phyloP scores from a whole-genome alignment of 148 eudicot species.

The Vaccinium myrtillus region DNA sequence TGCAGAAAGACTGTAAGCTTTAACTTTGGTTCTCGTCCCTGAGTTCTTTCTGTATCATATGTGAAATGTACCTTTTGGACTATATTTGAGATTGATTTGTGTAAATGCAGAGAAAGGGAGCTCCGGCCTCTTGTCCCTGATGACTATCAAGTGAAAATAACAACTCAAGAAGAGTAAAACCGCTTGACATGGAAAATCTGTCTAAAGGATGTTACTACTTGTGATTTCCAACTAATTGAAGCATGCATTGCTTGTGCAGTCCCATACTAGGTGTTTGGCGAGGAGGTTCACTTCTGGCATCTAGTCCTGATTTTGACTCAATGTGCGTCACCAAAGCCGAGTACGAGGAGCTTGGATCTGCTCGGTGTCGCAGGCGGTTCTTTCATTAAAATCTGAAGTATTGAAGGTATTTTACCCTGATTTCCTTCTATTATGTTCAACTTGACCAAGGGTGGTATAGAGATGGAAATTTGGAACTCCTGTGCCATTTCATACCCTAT shows the following conservation, averaged over 20 bases:
- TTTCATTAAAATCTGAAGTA: constrained; percentile 46
- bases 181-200: not conserved
- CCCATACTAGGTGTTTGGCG: constrained; percentile 97
- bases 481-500: not conserved
- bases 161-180: constrained; percentile 86
- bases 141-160: constrained; percentile 78
- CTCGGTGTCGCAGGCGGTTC: constrained; percentile 85
- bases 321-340: constrained; percentile 95
- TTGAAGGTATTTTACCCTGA: constrained; percentile 13
- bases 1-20: constrained; percentile 90
- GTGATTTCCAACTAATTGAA: not conserved
- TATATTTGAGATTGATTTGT: constrained; percentile 2
- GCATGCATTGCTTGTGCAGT: constrained; percentile 41
- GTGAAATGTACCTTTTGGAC: not conserved
- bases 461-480: not conserved
- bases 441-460: constrained; percentile 7
- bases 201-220: not conserved
- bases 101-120: constrained; percentile 71
- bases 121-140: constrained; percentile 96
- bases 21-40: constrained; percentile 1
- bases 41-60: not conserved
- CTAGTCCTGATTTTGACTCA: constrained; percentile 93
- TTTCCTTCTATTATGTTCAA: not conserved
- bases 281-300: constrained; percentile 96
- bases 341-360: constrained; percentile 91